Evolutionary conservation across 2,329 filamentous ascomycete genomes (phyloP).

Genomic region (Calonectria fujianensis): DNA sequence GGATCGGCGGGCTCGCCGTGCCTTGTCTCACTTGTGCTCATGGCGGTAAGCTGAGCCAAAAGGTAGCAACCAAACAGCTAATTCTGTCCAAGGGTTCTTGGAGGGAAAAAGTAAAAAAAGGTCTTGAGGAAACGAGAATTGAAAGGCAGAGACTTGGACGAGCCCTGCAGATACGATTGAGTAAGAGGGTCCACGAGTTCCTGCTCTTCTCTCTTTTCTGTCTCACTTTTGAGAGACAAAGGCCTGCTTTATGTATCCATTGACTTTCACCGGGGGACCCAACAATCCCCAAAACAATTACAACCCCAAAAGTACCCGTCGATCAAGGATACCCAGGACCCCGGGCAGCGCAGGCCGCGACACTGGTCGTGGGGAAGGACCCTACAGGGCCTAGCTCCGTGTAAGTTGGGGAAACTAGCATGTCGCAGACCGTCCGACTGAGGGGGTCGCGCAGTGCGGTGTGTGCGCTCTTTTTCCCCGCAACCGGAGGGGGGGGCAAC

Average conservation of each 20-base stretch:
- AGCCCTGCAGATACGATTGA: background rate
- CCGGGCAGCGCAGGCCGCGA: conserved; percentile 40
- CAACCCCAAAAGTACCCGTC: conserved; percentile 29
- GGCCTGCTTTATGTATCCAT: conserved; percentile 41
- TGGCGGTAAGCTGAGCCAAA: background rate
- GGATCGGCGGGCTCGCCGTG: conserved; percentile 76
- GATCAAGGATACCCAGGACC: conserved; percentile 32
- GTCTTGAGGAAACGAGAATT: background rate
- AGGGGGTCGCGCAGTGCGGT: conserved; percentile 35
- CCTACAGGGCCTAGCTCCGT: conserved; percentile 1
- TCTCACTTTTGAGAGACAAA: background rate
- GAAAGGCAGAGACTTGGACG: conserved; percentile 5
- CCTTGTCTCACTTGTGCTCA: conserved; percentile 20
- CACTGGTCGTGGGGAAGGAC: conserved; percentile 47
- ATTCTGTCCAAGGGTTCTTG: conserved; percentile 1
- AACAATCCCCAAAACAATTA: conserved; percentile 27
- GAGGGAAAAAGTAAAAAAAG: background rate
- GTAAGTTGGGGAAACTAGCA: conserved; percentile 50
- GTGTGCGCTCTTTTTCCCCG: conserved; percentile 37
- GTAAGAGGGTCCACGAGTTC: conserved; percentile 13
- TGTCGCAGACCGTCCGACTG: conserved; percentile 26
- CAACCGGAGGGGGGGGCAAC: conserved; percentile 13
- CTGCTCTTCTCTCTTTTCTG: conserved; percentile 14
- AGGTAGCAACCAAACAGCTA: background rate
- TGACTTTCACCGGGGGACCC: background rate